Percentiles rank a stretch among this genome's conserved stretches.
Conservation (phyloP, 768 basidiomycete species). For the Ramaria sp. region DNA sequence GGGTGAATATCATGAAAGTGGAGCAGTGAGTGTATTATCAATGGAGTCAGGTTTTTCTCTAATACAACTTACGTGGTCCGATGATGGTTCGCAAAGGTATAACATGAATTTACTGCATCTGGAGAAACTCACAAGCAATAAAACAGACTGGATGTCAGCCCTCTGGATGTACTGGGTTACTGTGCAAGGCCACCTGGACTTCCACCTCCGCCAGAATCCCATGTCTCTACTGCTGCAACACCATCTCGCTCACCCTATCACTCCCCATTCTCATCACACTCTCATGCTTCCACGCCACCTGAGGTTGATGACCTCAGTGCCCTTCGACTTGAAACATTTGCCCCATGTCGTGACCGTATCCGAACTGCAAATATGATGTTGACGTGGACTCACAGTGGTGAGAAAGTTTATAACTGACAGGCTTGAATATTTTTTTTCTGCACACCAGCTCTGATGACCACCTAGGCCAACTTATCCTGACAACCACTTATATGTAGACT, state of each 20-base stretch:
- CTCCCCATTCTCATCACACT: not conserved
- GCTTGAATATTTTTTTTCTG: not conserved
- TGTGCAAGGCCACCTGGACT: too few relatives aligned
- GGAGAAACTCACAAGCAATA: too few relatives aligned
- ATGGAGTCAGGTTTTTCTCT: too few relatives aligned
- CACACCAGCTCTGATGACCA: not conserved
- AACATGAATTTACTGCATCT: too few relatives aligned
- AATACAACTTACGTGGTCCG: too few relatives aligned
- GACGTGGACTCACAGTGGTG: not conserved
- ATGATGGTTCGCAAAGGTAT: too few relatives aligned
- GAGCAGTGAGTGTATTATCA: too few relatives aligned
- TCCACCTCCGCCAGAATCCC: too few relatives aligned
- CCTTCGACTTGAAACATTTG: not conserved
- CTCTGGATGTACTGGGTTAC: too few relatives aligned
- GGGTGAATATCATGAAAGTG: too few relatives aligned
- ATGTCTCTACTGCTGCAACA: too few relatives aligned
- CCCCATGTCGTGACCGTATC: not conserved
- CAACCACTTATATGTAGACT: not conserved
- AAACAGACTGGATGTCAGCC: too few relatives aligned
- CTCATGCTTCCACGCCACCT: not conserved
- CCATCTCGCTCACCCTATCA: not conserved
- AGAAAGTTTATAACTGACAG: not conserved
- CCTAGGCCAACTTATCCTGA: not conserved
- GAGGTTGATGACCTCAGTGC: not conserved
- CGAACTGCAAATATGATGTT: not conserved